Percentiles rank a stretch among this genome's conserved stretches.
Conservation (phyloP, 257 asterid genomes). For the Solanum chilense region DNA sequence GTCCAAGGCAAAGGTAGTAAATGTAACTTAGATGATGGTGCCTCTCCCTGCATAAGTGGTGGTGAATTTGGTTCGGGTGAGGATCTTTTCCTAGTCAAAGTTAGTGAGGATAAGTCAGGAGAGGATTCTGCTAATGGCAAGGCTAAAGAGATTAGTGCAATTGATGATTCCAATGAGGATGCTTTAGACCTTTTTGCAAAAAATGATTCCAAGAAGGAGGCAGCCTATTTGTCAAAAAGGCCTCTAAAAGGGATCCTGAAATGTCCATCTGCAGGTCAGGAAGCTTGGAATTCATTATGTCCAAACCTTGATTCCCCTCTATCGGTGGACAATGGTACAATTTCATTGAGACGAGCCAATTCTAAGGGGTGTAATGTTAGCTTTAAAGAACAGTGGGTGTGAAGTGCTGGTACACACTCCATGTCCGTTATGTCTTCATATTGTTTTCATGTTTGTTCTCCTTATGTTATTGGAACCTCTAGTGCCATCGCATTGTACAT, state of each 20-base stretch:
- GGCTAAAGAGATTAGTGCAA: not conserved
- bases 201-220: not conserved
- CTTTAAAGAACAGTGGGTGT: constrained; percentile 18
- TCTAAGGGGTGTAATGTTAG: constrained; percentile 67
- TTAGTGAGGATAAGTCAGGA: not conserved
- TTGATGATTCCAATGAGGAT: not conserved
- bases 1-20: not conserved
- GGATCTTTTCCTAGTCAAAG: not conserved
- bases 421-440: not conserved
- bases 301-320: constrained; percentile 9
- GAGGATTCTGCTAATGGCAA: constrained; percentile 6
- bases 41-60: not conserved
- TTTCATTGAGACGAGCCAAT: constrained; percentile 42
- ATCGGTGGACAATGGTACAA: constrained; percentile 1
- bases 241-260: constrained; percentile 64
- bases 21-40: not conserved
- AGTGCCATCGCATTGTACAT: not conserved
- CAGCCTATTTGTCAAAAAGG: constrained; percentile 1
- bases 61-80: not conserved
- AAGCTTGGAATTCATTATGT: constrained; percentile 7
- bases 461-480: not conserved
- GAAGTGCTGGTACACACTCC: not conserved
- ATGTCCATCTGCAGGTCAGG: constrained; percentile 18
- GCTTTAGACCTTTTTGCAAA: not conserved
- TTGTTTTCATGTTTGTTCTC: not conserved